Percentiles rank a stretch among this genome's conserved stretches.
phyloP scores from a whole-genome alignment of 176 grass and related monocot species.

The Saccharum officinarum region DNA sequence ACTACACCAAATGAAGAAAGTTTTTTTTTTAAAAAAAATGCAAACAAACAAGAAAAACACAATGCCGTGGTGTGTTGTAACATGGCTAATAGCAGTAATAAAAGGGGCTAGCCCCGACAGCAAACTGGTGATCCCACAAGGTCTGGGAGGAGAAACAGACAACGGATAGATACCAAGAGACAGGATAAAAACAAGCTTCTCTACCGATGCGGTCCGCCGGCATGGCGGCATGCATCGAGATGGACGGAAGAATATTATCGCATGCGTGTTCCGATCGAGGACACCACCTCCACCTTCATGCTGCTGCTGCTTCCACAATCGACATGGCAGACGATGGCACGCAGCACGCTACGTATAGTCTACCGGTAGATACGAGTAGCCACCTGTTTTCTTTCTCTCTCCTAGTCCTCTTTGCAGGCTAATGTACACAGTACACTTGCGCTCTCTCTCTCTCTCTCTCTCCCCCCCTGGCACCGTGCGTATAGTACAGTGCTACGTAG shows the following conservation, averaged over 20 bases:
- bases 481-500: background rate
- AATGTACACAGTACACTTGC: background rate
- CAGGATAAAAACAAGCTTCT: constrained; percentile 29
- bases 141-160: constrained; percentile 9
- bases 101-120: background rate
- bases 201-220: constrained; percentile 11
- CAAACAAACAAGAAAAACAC: too few relatives aligned
- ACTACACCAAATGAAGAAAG: too few relatives aligned
- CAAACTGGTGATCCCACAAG: constrained; percentile 9
- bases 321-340: background rate
- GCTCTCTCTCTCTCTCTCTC: background rate
- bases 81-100: background rate
- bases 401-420: background rate
- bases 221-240: constrained; percentile 1
- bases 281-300: background rate
- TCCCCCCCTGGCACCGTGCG: background rate
- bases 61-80: too few relatives aligned
- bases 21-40: too few relatives aligned
- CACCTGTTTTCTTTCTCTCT: background rate
- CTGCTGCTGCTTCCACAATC: background rate
- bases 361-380: background rate
- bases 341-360: background rate
- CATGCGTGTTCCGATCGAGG: constrained; percentile 41
- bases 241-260: constrained; percentile 34
- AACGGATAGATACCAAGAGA: background rate